Conservation (phyloP, 345 rosid genomes). For the Salix dunnii region DNA sequence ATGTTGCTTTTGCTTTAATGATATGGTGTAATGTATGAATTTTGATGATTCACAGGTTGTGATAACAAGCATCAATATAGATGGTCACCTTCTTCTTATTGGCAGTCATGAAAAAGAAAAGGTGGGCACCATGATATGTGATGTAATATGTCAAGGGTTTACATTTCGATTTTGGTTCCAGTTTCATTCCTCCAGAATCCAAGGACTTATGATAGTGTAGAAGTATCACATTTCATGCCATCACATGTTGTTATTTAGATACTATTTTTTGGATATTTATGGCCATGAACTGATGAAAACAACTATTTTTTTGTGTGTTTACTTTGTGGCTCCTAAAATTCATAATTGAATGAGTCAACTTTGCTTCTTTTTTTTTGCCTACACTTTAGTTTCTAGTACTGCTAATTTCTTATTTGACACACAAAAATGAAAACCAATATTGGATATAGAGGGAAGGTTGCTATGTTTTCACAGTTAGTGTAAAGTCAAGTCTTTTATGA, state of each 20-base stretch:
- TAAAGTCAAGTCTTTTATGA: too few species aligned
- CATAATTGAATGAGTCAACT: too few species aligned
- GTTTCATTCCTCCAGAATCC: not conserved
- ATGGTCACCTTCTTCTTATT: constrained; percentile 72
- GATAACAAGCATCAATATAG: constrained; percentile 82
- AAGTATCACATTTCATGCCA: not conserved
- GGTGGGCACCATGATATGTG: constrained; percentile 33
- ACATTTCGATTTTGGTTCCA: not conserved
- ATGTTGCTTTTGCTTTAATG: constrained; percentile 1
- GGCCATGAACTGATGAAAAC: too few species aligned
- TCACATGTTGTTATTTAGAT: not conserved
- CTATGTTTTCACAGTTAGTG: too few species aligned
- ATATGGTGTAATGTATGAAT: not conserved
- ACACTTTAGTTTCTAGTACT: too few species aligned
- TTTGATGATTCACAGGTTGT: constrained; percentile 64
- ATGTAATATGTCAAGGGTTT: not conserved
- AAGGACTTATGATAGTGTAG: not conserved
- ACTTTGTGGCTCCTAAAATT: too few species aligned
- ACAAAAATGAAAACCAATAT: too few species aligned
- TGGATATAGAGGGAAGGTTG: too few species aligned
- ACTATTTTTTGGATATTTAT: not conserved
- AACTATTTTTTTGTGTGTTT: too few species aligned
- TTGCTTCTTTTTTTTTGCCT: too few species aligned
- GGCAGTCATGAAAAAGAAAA: constrained; percentile 93
- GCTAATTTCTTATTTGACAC: too few species aligned